phyloP scores from a whole-genome alignment of 768 basidiomycete genomes.

The Pleurotus platypus region DNA sequence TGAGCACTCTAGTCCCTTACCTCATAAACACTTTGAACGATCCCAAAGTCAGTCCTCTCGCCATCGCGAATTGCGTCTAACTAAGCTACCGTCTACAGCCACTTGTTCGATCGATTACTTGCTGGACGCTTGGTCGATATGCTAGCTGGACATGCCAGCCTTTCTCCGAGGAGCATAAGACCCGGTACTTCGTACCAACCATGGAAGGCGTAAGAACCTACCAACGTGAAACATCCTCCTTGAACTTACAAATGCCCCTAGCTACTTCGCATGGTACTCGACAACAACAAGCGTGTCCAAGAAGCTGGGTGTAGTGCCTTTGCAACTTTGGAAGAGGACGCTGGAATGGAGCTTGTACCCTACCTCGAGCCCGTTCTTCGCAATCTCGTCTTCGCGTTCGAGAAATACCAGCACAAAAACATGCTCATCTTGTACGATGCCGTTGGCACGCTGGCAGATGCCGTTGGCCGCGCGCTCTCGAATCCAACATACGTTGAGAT shows the following conservation, averaged over 20 bases:
- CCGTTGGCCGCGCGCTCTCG: constrained; percentile 85
- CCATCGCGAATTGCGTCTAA: constrained; percentile 8
- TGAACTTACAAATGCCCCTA: constrained; percentile 24
- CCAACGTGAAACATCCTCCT: no score
- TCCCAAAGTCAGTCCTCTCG: constrained; percentile 65
- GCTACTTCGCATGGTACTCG: constrained; percentile 96
- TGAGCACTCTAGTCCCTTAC: constrained; percentile 91
- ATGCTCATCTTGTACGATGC: constrained; percentile 98
- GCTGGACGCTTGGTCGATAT: constrained; percentile 99
- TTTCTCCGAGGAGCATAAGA: constrained; percentile 83
- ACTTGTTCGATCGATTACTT: constrained; percentile 95
- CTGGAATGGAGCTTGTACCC: constrained; percentile 83
- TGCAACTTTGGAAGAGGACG: constrained; percentile 97
- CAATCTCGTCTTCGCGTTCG: constrained; percentile 93
- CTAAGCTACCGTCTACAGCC: constrained; percentile 49
- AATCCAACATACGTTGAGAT: constrained; percentile 89
- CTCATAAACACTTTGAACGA: constrained; percentile 88
- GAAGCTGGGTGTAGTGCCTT: constrained; percentile 99
- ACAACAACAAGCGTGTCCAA: constrained; percentile 98
- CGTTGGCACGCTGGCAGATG: constrained; percentile 97
- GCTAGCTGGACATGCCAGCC: constrained; percentile 95
- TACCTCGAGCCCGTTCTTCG: constrained; percentile 93
- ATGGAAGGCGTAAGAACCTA: constrained; percentile 81
- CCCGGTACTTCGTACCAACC: constrained; percentile 89
- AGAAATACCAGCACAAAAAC: constrained; percentile 99